phyloP scores from a whole-genome alignment of 2,329 filamentous ascomycete genomes.

The Knufia fluminis region DNA sequence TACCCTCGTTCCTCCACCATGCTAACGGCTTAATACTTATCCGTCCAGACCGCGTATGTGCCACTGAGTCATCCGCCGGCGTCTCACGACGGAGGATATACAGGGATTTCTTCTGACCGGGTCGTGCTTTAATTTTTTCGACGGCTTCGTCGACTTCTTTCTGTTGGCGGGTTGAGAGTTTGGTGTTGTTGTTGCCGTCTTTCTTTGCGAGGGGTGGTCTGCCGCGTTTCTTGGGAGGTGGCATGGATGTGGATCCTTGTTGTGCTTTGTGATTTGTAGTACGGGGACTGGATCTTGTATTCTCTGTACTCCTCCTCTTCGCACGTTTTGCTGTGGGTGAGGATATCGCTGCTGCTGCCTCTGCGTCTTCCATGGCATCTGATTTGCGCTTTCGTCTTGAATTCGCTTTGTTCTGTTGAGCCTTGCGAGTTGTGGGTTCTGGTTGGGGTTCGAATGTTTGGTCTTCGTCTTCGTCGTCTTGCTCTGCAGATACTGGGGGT shows the following conservation, averaged over 20 bases:
- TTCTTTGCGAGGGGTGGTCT: conserved; percentile 21
- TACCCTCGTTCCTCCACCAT: conserved; percentile 78
- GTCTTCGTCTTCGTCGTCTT: conserved; percentile 20
- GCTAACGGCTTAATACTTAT: conserved; percentile 68
- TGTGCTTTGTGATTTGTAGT: conserved; percentile 15
- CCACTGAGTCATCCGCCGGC: conserved; percentile 45
- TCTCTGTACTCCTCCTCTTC: conserved; percentile 10
- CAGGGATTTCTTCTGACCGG: conserved; percentile 41
- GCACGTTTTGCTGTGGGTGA: conserved; percentile 20
- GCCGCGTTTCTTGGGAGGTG: conserved; percentile 29
- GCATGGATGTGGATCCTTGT: not conserved
- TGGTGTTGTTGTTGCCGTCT: conserved; percentile 24
- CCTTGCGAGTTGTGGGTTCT: conserved; percentile 5
- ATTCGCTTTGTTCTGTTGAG: conserved; percentile 17
- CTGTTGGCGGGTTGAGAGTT: conserved; percentile 26
- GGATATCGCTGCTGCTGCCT: conserved; percentile 13
- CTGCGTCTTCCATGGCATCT: conserved; percentile 16
- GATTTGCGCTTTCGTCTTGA: conserved; percentile 22
- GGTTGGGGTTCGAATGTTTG: conserved; percentile 12
- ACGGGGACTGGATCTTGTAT: conserved; percentile 25
- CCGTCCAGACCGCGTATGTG: conserved; percentile 67
- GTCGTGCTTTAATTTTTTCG: conserved; percentile 36
- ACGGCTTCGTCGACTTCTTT: conserved; percentile 34
- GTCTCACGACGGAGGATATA: conserved; percentile 40
- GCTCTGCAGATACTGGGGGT: conserved; percentile 10